Conservation (phyloP, 2,329 filamentous ascomycete species). For the Neofusicoccum sp. region DNA sequence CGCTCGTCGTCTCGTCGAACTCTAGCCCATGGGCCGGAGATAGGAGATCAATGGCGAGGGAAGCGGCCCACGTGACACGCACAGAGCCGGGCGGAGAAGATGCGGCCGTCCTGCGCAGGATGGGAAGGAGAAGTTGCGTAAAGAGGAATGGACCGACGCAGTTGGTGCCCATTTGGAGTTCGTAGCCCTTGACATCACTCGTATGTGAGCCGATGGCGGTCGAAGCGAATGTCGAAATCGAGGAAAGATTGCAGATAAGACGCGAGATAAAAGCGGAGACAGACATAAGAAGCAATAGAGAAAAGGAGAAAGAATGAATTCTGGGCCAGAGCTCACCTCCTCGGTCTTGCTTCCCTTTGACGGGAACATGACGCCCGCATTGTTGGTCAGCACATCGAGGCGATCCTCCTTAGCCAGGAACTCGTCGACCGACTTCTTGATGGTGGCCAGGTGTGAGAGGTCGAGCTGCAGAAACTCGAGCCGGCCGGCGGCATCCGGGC, state of each 20-base stretch:
- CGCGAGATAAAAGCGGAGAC: background rate
- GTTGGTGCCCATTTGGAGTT: slow-evolving; percentile 44
- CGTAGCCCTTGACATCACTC: slow-evolving; percentile 25
- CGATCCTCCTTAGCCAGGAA: slow-evolving; percentile 43
- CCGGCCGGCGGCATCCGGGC: slow-evolving; percentile 33
- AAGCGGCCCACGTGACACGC: slow-evolving; percentile 40
- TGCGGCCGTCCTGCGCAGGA: slow-evolving; percentile 36
- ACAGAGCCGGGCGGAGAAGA: slow-evolving; percentile 30
- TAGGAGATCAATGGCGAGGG: slow-evolving; percentile 25
- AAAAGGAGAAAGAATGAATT: background rate
- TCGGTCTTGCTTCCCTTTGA: slow-evolving; percentile 30
- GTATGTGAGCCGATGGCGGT: slow-evolving; percentile 16
- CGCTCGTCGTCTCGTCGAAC: slow-evolving; percentile 18
- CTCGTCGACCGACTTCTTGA: slow-evolving; percentile 40
- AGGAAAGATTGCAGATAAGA: background rate
- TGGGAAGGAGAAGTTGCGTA: slow-evolving; percentile 41
- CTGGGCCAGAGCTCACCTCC: background rate
- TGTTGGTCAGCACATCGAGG: slow-evolving; percentile 47
- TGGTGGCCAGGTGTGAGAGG: slow-evolving; percentile 46
- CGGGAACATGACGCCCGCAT: slow-evolving; percentile 38
- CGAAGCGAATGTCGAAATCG: background rate
- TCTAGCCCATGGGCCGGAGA: slow-evolving; percentile 22
- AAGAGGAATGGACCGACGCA: slow-evolving; percentile 46
- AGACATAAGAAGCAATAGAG: background rate
- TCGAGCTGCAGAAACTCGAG: slow-evolving; percentile 37